Conservation (phyloP, 2,329 filamentous ascomycete species). For the Lachnellula hyalina region DNA sequence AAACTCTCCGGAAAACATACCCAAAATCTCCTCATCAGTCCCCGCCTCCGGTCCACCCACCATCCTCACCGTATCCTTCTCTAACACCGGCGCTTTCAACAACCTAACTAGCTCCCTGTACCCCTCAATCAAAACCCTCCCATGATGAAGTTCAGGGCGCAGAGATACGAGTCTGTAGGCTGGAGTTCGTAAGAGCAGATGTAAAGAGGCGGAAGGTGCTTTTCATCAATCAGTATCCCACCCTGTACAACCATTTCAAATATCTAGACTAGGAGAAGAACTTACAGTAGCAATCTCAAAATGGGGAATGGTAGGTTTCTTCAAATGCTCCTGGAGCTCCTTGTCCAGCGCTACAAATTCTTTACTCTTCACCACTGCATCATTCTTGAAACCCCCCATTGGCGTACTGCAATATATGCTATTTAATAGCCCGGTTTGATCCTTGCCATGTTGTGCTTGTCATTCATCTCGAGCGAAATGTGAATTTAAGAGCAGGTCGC, state of each 20-base stretch:
- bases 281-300: slow-evolving; percentile 49
- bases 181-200: slow-evolving; percentile 34
- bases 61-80: slow-evolving; percentile 38
- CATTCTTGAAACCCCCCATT: slow-evolving; percentile 42
- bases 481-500: not conserved
- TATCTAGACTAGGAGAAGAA: slow-evolving; percentile 31
- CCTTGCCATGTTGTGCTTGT: slow-evolving; percentile 39
- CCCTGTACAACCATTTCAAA: too few relatives aligned
- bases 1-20: too few relatives aligned
- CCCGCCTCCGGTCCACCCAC: slow-evolving; percentile 41
- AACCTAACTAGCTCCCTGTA: slow-evolving; percentile 40
- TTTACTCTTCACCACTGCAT: slow-evolving; percentile 34
- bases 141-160: slow-evolving; percentile 43
- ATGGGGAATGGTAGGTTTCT: slow-evolving; percentile 47
- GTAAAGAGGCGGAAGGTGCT: slow-evolving; percentile 25
- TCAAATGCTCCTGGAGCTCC: slow-evolving; percentile 40
- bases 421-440: slow-evolving; percentile 36
- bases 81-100: slow-evolving; percentile 39
- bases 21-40: slow-evolving; percentile 47
- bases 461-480: not conserved
- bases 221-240: not conserved
- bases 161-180: slow-evolving; percentile 37
- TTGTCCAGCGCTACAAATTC: slow-evolving; percentile 48
- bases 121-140: slow-evolving; percentile 43
- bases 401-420: slow-evolving; percentile 36